Conservation (phyloP, 1,139 yeast species). For the Yamadazyma blattariae region DNA sequence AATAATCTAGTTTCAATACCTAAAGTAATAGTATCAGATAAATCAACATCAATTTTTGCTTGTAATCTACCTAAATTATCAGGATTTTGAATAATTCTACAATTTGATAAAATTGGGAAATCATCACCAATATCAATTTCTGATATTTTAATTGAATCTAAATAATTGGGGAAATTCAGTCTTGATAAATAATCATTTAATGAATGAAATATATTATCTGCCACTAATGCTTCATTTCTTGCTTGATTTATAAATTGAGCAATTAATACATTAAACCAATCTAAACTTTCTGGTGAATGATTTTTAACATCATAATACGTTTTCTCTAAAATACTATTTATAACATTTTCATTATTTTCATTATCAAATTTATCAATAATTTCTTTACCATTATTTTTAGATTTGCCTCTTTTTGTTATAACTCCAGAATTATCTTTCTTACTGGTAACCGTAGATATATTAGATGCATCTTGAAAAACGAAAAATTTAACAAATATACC, state of each 20-base stretch:
- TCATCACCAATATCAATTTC: conserved; percentile 94
- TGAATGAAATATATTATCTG: conserved; percentile 81
- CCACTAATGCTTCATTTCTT: conserved; percentile 77
- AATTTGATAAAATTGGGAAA: conserved; percentile 91
- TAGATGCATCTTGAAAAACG: conserved; percentile 73
- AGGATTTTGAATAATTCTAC: conserved; percentile 67
- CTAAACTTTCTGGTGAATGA: conserved; percentile 87
- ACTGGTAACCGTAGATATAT: conserved; percentile 31
- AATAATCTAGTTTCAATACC: conserved; percentile 84
- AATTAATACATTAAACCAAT: conserved; percentile 92
- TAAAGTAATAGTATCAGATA: conserved; percentile 83
- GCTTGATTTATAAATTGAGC: conserved; percentile 90
- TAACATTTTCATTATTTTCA: conserved; percentile 14
- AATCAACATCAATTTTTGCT: conserved; percentile 90
- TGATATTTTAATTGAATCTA: conserved; percentile 75
- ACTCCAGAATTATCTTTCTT: conserved; percentile 37
- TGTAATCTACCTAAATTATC: conserved; percentile 59
- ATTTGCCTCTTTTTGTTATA: conserved; percentile 31
- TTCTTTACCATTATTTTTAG: conserved; percentile 20
- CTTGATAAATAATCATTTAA: conserved; percentile 53
- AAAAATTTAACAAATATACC: conserved; percentile 80
- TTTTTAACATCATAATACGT: conserved; percentile 88
- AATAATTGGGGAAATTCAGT: conserved; percentile 68
- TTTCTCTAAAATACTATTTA: conserved; percentile 67
- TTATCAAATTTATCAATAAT: conserved; percentile 21